Evolutionary conservation across 2,329 filamentous ascomycete species (phyloP), one percentile per base, ranked within the genome.

Genomic region (Neonectria sp.): DNA sequence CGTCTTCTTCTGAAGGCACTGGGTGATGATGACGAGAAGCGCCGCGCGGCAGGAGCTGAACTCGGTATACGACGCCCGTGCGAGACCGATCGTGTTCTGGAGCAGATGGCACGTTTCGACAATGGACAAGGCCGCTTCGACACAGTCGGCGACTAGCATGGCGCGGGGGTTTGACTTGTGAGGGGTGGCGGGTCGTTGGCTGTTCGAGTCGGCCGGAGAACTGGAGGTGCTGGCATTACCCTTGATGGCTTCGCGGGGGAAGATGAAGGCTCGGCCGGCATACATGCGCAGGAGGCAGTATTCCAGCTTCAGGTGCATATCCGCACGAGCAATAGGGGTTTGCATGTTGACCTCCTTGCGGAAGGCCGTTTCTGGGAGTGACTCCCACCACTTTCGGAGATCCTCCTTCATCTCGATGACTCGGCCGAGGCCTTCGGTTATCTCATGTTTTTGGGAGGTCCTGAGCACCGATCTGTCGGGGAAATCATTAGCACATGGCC

Each of bases 21-120:
- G 80, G 2, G 80, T 81, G 35, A 81, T 80, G 52, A 82, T 78
- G 31, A 88, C 86, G 3, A 88, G 79, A 6, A 88, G 77, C 9
- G 86, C 86, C 11, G 86, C 86, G 48, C 86, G 85, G 57, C 86
- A 88, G 3, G 86, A 85, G 72, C 85, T 87, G 72, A 88, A 88
- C 68, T 89, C 86, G 4, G 86, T 87, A 70, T 88, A 88, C 0
- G 86, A 87, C 3, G 86, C 85, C 33, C 86, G 82, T 6, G 86
- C 86, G 59, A 88, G 84, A 17, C 86, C 86, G 15, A 84, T 83
- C n/a, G 83, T 84, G 51, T 83, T 83, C 45, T 84, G 82, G 5
- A 88, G 81, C 4, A 84, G 77, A 46, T 83, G 83, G 68, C 86
- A 87, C 5, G 86, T 81, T 49, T 86, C 83, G 21, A 88, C 80